Evolutionary conservation across 768 basidiomycete species (phyloP).

Genomic region (Suillus brevipes): DNA sequence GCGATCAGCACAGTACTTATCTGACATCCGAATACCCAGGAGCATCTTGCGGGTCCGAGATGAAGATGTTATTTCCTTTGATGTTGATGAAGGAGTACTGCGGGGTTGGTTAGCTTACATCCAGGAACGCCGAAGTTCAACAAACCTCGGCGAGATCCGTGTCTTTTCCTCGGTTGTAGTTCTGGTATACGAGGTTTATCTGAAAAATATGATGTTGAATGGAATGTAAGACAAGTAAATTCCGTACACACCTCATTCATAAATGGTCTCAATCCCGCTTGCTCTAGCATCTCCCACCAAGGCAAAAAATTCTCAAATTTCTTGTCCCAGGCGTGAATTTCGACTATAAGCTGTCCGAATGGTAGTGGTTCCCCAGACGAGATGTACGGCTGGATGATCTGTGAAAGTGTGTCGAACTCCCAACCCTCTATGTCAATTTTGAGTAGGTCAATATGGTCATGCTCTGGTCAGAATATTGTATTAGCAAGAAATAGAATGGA

Average conservation of each 20-base stretch:
- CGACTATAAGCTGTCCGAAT: conserved; percentile 49
- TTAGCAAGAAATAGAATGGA: background rate
- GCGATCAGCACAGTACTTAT: conserved; percentile 9
- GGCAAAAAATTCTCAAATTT: conserved; percentile 37
- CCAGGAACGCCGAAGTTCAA: background rate
- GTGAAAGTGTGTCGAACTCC: conserved; percentile 45
- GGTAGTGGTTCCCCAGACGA: conserved; percentile 39
- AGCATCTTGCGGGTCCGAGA: conserved; percentile 25
- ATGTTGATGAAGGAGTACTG: conserved; percentile 58
- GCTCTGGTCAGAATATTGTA: conserved; percentile 21
- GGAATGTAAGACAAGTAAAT: background rate
- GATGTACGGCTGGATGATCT: conserved; percentile 40
- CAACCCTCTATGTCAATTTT: conserved; percentile 51
- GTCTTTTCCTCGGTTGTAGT: conserved; percentile 48
- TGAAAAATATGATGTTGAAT: conserved; percentile 23
- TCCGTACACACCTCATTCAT: conserved; percentile 39
- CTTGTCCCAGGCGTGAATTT: conserved; percentile 42
- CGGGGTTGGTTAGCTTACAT: conserved; percentile 5
- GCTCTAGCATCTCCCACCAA: conserved; percentile 50
- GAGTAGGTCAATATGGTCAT: conserved; percentile 40
- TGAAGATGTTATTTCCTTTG: conserved; percentile 51
- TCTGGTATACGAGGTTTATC: conserved; percentile 60
- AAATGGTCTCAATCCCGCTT: conserved; percentile 47
- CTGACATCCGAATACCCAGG: conserved; percentile 13
- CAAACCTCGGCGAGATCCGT: conserved; percentile 53